A percentile compares a stretch with the other conserved stretches of the same genome.
Conservation (phyloP, 1,284 basidiomycete species). For the Prillingera fragicola region DNA sequence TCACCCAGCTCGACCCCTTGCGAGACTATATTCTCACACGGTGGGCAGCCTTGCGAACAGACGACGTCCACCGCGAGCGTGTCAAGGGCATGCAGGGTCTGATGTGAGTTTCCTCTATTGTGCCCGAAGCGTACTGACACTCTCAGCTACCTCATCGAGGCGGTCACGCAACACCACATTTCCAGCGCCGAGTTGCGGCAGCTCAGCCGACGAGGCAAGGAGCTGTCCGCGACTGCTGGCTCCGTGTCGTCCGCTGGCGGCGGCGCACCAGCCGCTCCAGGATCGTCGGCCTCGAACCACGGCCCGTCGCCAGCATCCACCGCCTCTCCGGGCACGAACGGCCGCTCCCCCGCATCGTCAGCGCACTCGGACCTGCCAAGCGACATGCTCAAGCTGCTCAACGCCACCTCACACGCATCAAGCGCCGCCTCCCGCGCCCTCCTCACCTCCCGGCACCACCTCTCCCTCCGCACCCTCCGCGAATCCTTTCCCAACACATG, state of each 20-base stretch:
- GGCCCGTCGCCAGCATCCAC: slow-evolving; percentile 20
- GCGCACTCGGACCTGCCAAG: slow-evolving; percentile 18
- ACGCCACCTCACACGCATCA: slow-evolving; percentile 19
- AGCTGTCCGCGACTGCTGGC: slow-evolving; percentile 9
- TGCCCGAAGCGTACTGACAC: background rate
- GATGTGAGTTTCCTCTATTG: slow-evolving; percentile 28
- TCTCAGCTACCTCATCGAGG: slow-evolving; percentile 41
- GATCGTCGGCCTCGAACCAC: slow-evolving; percentile 14
- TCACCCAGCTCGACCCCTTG: slow-evolving; percentile 29
- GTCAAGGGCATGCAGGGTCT: slow-evolving; percentile 42
- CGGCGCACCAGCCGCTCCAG: no score
- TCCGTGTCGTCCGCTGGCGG: background rate
- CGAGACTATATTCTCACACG: slow-evolving; percentile 26
- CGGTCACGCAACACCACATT: slow-evolving; percentile 36
- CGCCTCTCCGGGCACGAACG: slow-evolving; percentile 11
- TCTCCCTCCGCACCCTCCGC: slow-evolving; percentile 28
- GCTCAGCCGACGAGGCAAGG: slow-evolving; percentile 25
- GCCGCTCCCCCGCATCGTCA: slow-evolving; percentile 18
- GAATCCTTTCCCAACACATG: slow-evolving; percentile 33
- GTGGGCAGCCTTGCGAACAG: slow-evolving; percentile 26
- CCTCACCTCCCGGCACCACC: slow-evolving; percentile 32
- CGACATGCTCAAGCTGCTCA: slow-evolving; percentile 36
- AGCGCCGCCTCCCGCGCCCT: slow-evolving; percentile 23
- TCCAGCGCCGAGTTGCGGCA: slow-evolving; percentile 28
- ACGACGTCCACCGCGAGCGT: slow-evolving; percentile 22